A percentile compares a stretch with the other conserved stretches of the same genome.
These are phyloP conservation scores for Dothidotthia symphoricarpi DNA, from an alignment of 2,329 filamentous ascomycete species.

Conservation along the genomic window DNA sequence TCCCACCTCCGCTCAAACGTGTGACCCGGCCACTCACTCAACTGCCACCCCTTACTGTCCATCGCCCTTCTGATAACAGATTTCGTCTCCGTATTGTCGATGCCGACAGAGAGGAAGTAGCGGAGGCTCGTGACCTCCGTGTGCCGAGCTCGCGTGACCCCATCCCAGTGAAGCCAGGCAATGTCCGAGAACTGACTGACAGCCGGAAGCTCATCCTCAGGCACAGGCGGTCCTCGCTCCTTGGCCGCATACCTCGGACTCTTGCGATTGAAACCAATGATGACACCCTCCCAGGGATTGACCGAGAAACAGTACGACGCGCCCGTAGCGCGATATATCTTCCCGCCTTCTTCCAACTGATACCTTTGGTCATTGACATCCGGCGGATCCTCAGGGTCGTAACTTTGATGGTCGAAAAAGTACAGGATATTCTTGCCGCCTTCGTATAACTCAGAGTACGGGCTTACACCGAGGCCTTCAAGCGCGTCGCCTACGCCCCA, in stretches of 20 bases:
- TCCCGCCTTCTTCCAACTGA: no score
- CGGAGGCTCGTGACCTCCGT: slow-evolving; percentile 7
- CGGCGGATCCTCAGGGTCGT: slow-evolving; percentile 10
- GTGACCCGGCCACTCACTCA: slow-evolving; percentile 17
- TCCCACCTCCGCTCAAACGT: slow-evolving; percentile 11
- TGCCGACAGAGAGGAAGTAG: slow-evolving; percentile 17
- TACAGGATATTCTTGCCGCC: slow-evolving; percentile 15
- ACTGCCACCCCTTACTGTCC: slow-evolving; percentile 4
- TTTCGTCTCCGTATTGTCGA: slow-evolving; percentile 16
- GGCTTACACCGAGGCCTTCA: slow-evolving; percentile 10
- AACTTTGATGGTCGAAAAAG: slow-evolving; percentile 10
- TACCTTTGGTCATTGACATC: no score
- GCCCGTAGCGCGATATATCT: slow-evolving; percentile 12
- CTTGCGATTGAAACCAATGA: slow-evolving; percentile 16
- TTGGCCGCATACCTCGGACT: slow-evolving; percentile 12
- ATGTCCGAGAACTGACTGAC: slow-evolving; percentile 21
- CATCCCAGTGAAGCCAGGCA: slow-evolving; percentile 15
- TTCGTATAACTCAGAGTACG: slow-evolving; percentile 10
- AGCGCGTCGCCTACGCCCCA: slow-evolving; percentile 18
- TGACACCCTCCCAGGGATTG: slow-evolving; percentile 16
- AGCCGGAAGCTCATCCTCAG: slow-evolving; percentile 8
- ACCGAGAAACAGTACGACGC: slow-evolving; percentile 15
- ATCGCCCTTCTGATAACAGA: slow-evolving; percentile 11
- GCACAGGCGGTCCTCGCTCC: slow-evolving; percentile 10
- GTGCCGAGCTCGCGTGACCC: slow-evolving; percentile 1